phyloP scores from a whole-genome alignment of 257 asterid genomes.

The Nicotiana paniculata region DNA sequence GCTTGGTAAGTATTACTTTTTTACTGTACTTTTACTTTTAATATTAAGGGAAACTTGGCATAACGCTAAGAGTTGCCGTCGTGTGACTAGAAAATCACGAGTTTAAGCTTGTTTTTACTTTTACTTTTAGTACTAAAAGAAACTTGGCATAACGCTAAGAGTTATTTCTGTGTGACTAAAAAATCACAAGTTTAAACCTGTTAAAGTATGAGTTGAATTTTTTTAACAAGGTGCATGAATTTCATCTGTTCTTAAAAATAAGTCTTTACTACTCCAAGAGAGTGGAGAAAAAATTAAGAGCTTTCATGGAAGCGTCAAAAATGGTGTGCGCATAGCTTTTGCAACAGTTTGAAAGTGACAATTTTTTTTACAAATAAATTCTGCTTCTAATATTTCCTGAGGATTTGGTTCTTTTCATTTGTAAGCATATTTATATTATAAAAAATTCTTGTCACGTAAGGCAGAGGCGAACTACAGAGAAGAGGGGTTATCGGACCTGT shows the following conservation, averaged over 20 bases:
- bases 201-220: background rate
- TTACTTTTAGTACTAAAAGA: background rate
- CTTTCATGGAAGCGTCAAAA: background rate
- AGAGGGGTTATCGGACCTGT: no score
- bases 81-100: no score
- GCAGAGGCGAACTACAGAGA: no score
- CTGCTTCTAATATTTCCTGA: background rate
- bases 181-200: no score
- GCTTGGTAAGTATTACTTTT: slow-evolving; percentile 40
- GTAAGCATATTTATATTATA: background rate
- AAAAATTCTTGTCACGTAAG: no score
- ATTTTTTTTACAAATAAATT: no score
- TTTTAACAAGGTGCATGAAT: background rate
- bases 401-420: background rate
- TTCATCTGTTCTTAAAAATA: background rate
- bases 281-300: no score
- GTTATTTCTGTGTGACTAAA: no score
- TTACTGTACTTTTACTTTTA: background rate
- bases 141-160: no score
- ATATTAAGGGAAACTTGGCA: no score
- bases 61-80: no score
- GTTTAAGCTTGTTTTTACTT: background rate
- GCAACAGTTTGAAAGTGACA: background rate
- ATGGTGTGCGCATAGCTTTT: background rate
- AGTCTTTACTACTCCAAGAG: background rate